A percentile compares a stretch with the other conserved stretches of the same genome.
phyloP scores from a whole-genome alignment of 2,329 filamentous ascomycete genomes.

The Penicillium aurantiogriseum region DNA sequence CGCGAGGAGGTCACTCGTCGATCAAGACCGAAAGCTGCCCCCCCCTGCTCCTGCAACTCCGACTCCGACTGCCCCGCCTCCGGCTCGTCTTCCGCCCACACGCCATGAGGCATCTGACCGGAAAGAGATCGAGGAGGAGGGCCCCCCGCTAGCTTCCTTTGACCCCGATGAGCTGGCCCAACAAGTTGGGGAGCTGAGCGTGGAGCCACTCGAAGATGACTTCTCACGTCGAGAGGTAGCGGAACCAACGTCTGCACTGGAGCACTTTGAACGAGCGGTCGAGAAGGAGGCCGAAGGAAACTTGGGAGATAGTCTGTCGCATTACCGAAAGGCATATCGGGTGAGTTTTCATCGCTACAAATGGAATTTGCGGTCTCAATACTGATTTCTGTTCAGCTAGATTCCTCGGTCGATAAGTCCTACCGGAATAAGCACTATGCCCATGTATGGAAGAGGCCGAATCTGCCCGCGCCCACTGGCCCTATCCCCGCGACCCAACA shows the following conservation, averaged over 20 bases:
- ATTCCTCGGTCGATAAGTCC: slow-evolving; percentile 75
- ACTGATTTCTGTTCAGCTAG: slow-evolving; percentile 59
- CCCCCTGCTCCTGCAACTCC: slow-evolving; percentile 14
- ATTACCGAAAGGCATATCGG: slow-evolving; percentile 88
- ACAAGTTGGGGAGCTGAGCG: slow-evolving; percentile 37
- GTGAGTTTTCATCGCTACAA: slow-evolving; percentile 45
- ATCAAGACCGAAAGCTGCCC: slow-evolving; percentile 31
- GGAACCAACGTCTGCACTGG: slow-evolving; percentile 73
- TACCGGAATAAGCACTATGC: slow-evolving; percentile 94
- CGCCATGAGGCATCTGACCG: slow-evolving; percentile 40
- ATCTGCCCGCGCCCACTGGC: slow-evolving; percentile 48
- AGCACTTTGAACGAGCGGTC: slow-evolving; percentile 90
- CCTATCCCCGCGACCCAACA: slow-evolving; percentile 57
- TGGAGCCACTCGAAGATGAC: slow-evolving; percentile 37
- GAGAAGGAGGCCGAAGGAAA: slow-evolving; percentile 82
- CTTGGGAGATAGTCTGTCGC: slow-evolving; percentile 79
- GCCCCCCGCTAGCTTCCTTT: slow-evolving; percentile 23
- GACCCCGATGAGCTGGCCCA: slow-evolving; percentile 36
- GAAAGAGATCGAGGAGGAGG: slow-evolving; percentile 40
- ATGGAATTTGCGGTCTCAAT: background rate
- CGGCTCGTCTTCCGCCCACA: slow-evolving; percentile 38
- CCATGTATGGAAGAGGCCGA: slow-evolving; percentile 53
- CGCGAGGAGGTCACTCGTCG: slow-evolving; percentile 69
- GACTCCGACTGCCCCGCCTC: slow-evolving; percentile 20
- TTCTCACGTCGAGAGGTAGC: slow-evolving; percentile 32